Conservation (phyloP, 2,329 filamentous ascomycete genomes). For the Parascedosporium putredinis region DNA sequence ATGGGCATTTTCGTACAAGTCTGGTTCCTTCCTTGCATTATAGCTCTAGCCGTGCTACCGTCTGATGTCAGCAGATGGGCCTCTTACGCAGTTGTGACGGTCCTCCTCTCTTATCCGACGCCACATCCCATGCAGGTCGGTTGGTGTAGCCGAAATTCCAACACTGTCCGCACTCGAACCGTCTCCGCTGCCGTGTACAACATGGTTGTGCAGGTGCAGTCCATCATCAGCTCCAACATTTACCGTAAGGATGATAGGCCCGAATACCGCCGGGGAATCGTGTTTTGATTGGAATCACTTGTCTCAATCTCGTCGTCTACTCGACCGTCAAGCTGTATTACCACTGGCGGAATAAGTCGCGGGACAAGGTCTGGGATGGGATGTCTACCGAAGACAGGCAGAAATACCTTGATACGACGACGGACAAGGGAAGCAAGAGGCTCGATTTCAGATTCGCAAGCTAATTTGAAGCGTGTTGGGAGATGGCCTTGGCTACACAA, state of each 20-base stretch:
- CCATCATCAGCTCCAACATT: conserved; percentile 34
- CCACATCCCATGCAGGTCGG: conserved; percentile 37
- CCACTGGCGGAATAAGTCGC: conserved; percentile 24
- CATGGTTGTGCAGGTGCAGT: conserved; percentile 34
- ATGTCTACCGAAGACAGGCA: conserved; percentile 11
- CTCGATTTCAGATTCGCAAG: conserved; percentile 14
- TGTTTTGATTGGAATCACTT: conserved; percentile 15
- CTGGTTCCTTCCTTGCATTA: conserved; percentile 23
- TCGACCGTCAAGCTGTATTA: conserved; percentile 27
- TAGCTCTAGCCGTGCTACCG: conserved; percentile 21
- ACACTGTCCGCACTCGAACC: conserved; percentile 49
- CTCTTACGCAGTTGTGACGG: conserved; percentile 20
- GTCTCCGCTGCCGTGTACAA: conserved; percentile 44
- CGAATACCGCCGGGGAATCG: conserved; percentile 33
- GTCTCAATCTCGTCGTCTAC: conserved; percentile 25
- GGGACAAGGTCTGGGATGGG: conserved; percentile 10
- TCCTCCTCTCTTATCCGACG: conserved; percentile 22
- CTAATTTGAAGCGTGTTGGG: no score
- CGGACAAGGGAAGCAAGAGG: conserved; percentile 13
- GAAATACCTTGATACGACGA: conserved; percentile 11
- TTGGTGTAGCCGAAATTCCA: conserved; percentile 46
- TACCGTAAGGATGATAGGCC: conserved; percentile 36
- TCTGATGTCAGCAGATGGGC: conserved; percentile 19
- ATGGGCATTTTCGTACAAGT: conserved; percentile 21
- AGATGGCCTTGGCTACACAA: no score